Percentiles rank a stretch among this genome's conserved stretches.
Evolutionary conservation across 495 filamentous ascomycete genomes (phyloP).

Genomic region (Hypoxylon intermedium): DNA sequence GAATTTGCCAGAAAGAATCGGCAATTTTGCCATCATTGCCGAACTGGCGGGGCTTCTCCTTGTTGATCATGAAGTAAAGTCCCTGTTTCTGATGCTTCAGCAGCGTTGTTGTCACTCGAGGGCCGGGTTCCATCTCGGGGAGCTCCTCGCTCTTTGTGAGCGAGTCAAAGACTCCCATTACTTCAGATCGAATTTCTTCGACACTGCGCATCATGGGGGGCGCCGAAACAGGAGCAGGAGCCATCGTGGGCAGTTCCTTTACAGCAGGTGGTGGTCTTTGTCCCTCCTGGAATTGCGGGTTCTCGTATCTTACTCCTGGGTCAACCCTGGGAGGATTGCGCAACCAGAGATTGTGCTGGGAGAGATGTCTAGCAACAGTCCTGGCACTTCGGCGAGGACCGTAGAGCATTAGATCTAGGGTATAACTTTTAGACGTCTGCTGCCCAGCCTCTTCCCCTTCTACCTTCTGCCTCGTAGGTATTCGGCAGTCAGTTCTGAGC

Average conservation of each 20-base stretch:
- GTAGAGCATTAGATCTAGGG: conserved; percentile 76
- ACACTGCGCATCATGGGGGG: conserved; percentile 64
- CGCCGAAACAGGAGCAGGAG: conserved; percentile 11
- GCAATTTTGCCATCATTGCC: conserved; percentile 56
- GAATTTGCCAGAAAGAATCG: conserved; percentile 77
- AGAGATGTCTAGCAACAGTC: conserved; percentile 69
- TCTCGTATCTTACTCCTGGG: conserved; percentile 67
- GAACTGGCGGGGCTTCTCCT: conserved; percentile 64
- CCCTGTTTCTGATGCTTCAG: conserved; percentile 92
- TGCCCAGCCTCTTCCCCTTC: conserved; percentile 57
- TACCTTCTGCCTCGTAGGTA: conserved; percentile 66
- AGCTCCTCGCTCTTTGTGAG: conserved; percentile 76
- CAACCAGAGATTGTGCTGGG: conserved; percentile 69
- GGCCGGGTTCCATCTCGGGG: conserved; percentile 73
- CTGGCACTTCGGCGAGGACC: conserved; percentile 71
- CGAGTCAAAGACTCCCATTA: conserved; percentile 86
- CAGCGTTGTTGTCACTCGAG: conserved; percentile 69
- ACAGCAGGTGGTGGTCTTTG: conserved; percentile 48
- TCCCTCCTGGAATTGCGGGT: conserved; percentile 62
- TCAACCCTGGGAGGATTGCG: conserved; percentile 68
- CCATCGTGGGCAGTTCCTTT: conserved; percentile 22
- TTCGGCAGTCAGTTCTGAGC: conserved; percentile 70
- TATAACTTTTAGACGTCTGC: conserved; percentile 61
- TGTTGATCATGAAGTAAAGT: conserved; percentile 84
- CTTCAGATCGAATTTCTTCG: conserved; percentile 84